Base-by-base conservation (phyloP, 2,329 filamentous ascomycete genomes). In the Alternaria gansuensis region DNA sequence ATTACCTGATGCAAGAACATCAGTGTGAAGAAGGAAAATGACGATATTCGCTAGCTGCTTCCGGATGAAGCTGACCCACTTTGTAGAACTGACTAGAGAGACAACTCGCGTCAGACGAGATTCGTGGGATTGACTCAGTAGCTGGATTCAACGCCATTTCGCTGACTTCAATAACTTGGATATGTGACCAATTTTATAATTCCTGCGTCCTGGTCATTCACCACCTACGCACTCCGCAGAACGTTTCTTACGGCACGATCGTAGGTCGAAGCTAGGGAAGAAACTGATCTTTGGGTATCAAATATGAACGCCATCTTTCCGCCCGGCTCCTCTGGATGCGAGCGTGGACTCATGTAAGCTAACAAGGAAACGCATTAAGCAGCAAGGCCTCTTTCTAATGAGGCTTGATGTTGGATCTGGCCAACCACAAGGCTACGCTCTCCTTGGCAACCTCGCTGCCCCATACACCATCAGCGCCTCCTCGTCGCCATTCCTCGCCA, bases 401-500 rank as follows among this genome's bases (percentile, higher is more conserved):
- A 4, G 65, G 63, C 57, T 75, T 75, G 49, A 74, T 72, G 39
- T 68, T 75, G 31, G 71, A 66, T 34, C 71, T 65, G 24, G 84
- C 83, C 68, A 88, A 79, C 82, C 85, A 86, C 63, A 88, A 79
- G 26, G 85, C 83, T 48, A 88, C 87, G 44, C 84, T 85, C 74
- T 89, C 87, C 66, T 80, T 83, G 4, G 88, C 88, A 56, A 86
- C 81, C 45, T 84, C 80, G 51, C 82, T 85, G 37, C 84, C 85
- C 88, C 88, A 90, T 29, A 87, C 84, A 39, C 88, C 82, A n/a
- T 84, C 82, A 14, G 79, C 70, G 4, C 88, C 88, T 39, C 85
- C 84, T 59, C 84, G 84, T 62, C 90, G 84, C 88, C 90, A 93
- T 75, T 92, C 90, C 65, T 79, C 90, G 81, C 83, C 84, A 40